Percentiles rank a stretch among this genome's conserved stretches.
phyloP scores from a whole-genome alignment of 179 eudicot genomes.

The Gypsophila paniculata region DNA sequence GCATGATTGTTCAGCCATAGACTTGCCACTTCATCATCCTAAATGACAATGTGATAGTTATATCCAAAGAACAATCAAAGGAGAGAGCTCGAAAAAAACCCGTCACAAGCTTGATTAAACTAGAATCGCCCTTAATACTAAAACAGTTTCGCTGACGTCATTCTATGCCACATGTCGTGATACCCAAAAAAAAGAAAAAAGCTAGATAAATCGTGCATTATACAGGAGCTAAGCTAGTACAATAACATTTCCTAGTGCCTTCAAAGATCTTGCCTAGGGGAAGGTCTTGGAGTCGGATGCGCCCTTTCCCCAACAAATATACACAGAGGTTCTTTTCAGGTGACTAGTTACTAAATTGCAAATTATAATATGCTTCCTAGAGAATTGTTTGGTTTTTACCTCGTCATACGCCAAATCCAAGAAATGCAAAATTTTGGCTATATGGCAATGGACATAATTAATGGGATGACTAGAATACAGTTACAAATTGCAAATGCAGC shows the following conservation, averaged over 20 bases:
- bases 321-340: too few species aligned
- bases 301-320: too few species aligned
- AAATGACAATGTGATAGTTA: background rate
- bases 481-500: background rate
- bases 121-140: too few species aligned
- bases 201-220: too few species aligned
- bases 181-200: too few species aligned
- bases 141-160: too few species aligned
- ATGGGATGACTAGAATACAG: background rate
- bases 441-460: background rate
- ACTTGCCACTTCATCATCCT: constrained; percentile 75
- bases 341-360: too few species aligned
- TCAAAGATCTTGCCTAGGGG: background rate
- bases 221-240: too few species aligned
- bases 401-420: background rate
- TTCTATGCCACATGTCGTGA: too few species aligned
- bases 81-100: background rate
- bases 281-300: background rate
- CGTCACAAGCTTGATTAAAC: background rate
- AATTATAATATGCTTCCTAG: background rate
- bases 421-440: background rate
- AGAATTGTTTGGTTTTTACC: background rate
- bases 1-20: constrained; percentile 70
- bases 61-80: background rate
- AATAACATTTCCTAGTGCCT: background rate